A percentile compares a stretch with the other conserved stretches of the same genome.
Conservation (phyloP, 2,329 filamentous ascomycete genomes). For the Xylariaceae sp. region DNA sequence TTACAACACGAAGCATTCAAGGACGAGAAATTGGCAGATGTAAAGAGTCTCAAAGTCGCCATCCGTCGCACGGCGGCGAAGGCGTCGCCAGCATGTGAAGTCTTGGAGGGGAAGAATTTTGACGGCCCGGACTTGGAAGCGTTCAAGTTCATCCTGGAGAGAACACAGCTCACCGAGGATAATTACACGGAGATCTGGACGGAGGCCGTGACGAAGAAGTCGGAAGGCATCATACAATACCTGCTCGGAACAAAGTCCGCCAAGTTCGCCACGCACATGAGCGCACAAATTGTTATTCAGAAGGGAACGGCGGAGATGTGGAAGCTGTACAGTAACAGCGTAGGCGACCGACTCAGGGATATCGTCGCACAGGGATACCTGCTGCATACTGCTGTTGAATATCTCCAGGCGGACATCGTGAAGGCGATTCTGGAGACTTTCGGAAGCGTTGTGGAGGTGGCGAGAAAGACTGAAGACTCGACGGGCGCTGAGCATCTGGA, state of each 20-base stretch:
- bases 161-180: not conserved
- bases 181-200: not conserved
- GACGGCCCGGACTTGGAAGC: not conserved
- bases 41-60: not conserved
- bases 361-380: not conserved
- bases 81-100: not conserved
- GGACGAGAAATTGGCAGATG: not conserved
- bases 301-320: not conserved
- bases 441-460: not conserved
- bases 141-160: not conserved
- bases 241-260: not conserved
- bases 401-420: not conserved
- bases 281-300: not conserved
- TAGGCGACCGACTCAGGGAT: not conserved
- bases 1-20: not conserved
- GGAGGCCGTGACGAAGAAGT: not conserved
- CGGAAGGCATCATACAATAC: not conserved
- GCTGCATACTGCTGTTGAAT: not conserved
- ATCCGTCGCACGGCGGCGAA: not conserved
- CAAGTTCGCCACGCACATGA: not conserved
- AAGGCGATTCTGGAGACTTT: not conserved
- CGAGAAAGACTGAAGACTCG: not conserved
- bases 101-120: not conserved
- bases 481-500: not conserved
- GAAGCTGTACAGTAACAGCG: not conserved